Conservation (phyloP, 352 stramenopile genomes). For the Paralagenidium karlingii region DNA sequence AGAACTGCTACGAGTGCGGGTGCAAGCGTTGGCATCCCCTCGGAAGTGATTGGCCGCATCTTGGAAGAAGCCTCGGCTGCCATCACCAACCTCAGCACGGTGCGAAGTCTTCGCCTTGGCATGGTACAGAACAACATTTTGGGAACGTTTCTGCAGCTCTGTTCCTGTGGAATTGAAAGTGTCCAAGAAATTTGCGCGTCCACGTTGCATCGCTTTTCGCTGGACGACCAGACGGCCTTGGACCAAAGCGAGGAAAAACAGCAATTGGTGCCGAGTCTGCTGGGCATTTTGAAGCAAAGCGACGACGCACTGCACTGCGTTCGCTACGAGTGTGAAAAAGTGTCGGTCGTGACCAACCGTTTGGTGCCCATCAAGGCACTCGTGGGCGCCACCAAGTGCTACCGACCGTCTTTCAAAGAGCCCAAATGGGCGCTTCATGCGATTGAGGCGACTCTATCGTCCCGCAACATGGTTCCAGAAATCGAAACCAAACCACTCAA, state of each 20-base stretch:
- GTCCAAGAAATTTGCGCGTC: conserved; percentile 36
- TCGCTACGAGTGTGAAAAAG: conserved; percentile 61
- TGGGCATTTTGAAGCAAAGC: conserved; percentile 33
- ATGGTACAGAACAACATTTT: conserved; percentile 49
- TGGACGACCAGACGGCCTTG: conserved; percentile 32
- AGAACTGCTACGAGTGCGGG: background rate
- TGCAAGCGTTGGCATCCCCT: too few relatives aligned
- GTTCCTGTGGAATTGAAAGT: conserved; percentile 1
- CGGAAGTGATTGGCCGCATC: conserved; percentile 18
- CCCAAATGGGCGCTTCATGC: conserved; percentile 61
- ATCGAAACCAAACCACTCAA: conserved; percentile 63
- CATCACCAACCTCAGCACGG: conserved; percentile 60
- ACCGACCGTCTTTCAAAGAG: conserved; percentile 40
- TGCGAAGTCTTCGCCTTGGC: conserved; percentile 31
- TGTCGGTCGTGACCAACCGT: conserved; percentile 15
- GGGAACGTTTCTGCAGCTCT: conserved; percentile 30
- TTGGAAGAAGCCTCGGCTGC: conserved; percentile 38
- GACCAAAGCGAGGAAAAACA: conserved; percentile 20
- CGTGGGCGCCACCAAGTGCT: conserved; percentile 21
- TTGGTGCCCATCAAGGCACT: conserved; percentile 1
- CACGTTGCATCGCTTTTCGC: conserved; percentile 54
- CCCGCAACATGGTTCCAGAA: conserved; percentile 36
- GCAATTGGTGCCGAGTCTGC: conserved; percentile 35
- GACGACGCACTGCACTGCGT: conserved; percentile 60
- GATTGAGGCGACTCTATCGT: conserved; percentile 55